Base-by-base conservation (phyloP, 495 filamentous ascomycete species). In the Trichoderma parareesei region DNA sequence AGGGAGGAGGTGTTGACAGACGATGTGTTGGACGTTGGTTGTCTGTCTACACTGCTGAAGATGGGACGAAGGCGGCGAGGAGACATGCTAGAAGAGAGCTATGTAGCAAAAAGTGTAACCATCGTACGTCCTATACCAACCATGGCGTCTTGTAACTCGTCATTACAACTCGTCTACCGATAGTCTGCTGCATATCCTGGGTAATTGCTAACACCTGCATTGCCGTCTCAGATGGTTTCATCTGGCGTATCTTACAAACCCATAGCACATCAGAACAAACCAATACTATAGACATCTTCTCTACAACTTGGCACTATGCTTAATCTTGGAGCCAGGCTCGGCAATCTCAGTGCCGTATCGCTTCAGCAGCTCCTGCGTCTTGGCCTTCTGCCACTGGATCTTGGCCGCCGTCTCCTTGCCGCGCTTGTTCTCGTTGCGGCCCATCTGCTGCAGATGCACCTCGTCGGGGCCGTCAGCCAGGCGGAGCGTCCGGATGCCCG, bases 391-490 rank as follows among this genome's bases (percentile, higher is more conserved):
- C 75, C 76, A 80, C 42, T 80, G 77, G 69, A 93, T 79, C 73
- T 84, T 88, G 60, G 79, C 80, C 42, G 81, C 78, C 62, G 92
- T 80, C 49, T 82, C 86, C 75, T 80, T 80, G 46, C 85, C 82
- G 48, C 82, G 75, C 76, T 84, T 87, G 71, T 92, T 95, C 81
- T 97, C 92, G 61, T 91, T 86, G 69, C 84, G 84, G 11, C 91
- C 93, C 77, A 97, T 80, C 74, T 97, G 92, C 78, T 95, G 89
- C 73, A 97, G 75, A 76, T 97, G 92, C 46, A 95, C 92, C 82
- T 97, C 93, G 76, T 96, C 93, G 0, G 92, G 92, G 6, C 92
- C 93, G 76, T 97, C 92, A 4, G 90, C 92, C 71, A 97, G 85
- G 63, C 90, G 81, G 68, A 97, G 72, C 2, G 92, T 97, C 40